Percentiles rank a stretch among this genome's conserved stretches.
Conservation (phyloP, 345 rosid species). For the Populus ilicifolia region DNA sequence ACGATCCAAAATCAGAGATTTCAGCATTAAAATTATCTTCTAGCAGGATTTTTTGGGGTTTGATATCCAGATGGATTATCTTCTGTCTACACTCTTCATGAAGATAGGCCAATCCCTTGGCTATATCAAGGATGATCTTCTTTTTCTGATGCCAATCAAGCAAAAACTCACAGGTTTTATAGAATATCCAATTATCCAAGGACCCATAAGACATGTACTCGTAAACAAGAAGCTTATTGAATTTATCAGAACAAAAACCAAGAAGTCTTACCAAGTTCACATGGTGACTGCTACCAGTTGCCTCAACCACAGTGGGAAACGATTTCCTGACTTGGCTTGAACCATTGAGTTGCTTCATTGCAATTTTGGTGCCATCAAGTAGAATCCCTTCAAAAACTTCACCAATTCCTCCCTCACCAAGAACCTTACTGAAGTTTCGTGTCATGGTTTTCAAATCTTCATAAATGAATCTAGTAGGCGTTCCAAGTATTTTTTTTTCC, state of each 20-base stretch:
- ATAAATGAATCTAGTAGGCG: constrained; percentile 7
- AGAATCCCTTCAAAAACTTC: constrained; percentile 14
- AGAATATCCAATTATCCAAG: constrained; percentile 15
- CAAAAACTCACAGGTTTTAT: neutral
- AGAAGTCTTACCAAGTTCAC: constrained; percentile 11
- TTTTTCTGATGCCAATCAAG: constrained; percentile 15
- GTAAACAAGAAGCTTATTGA: constrained; percentile 6
- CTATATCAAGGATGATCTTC: constrained; percentile 5
- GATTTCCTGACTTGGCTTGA: neutral
- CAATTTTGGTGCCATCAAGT: constrained; percentile 4
- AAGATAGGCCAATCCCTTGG: constrained; percentile 19
- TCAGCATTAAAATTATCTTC: constrained; percentile 16
- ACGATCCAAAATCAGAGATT: constrained; percentile 24
- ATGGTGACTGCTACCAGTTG: constrained; percentile 11
- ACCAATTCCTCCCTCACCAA: constrained; percentile 15
- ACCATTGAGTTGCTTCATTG: constrained; percentile 6
- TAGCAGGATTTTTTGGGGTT: constrained; percentile 9
- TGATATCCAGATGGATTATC: constrained; percentile 19
- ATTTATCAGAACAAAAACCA: constrained; percentile 22
- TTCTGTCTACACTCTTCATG: constrained; percentile 20
- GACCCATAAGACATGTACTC: constrained; percentile 16
- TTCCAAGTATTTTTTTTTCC: neutral
- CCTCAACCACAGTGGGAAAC: constrained; percentile 14
- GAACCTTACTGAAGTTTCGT: neutral
- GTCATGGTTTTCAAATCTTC: constrained; percentile 9